Evolutionary conservation across 768 basidiomycete genomes (phyloP), one percentile per base, ranked within the genome.

Genomic region (Trametes meyenii): DNA sequence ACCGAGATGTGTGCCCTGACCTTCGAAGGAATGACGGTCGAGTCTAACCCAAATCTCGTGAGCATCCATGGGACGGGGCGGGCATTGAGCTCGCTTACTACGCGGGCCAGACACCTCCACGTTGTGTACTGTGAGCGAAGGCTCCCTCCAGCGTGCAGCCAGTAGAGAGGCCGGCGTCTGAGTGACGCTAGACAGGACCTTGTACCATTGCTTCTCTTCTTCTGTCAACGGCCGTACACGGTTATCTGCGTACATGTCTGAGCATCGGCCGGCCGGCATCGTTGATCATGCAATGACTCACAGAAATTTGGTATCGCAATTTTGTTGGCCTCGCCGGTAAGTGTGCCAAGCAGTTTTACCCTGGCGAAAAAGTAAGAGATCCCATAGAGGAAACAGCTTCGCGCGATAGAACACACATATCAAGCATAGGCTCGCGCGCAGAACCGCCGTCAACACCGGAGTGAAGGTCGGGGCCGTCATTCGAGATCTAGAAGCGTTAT

Each of bases 361-460:
- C 92, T 94, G 35, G 13, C 35, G 50, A 65, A 17, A 33, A 3
- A 6, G 36, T n/a, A 36, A 36, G 17, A 23, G n/a, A 10, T 56
- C 17, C 23, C 8, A 16, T 8, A 19, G 5, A 24, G 17, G 3
- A 48, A 5, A 19, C 16, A 13, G 19, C 6, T 4, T 5, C 14
- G 12, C 16, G 14, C 29, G 8, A 33, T 43, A 11, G 7, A 38
- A 69, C 83, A 58, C 67, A 92, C 91, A 98, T 93, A 69, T 98
- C 97, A 50, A 87, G 78, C 90, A 98, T 94, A 0, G 97, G 96
- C 74, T 99, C 97, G 2, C 78, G 77, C 1, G 87, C 82, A 1
- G 85, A 90, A 16, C 97, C 97, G 35, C 97, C 97, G 69, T 97
- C 94, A 10, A 98, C 83, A 63, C 97, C 97, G 16, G 94, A 95